Conservation (phyloP, 2,329 filamentous ascomycete genomes). For the Escovopsis sp. region DNA sequence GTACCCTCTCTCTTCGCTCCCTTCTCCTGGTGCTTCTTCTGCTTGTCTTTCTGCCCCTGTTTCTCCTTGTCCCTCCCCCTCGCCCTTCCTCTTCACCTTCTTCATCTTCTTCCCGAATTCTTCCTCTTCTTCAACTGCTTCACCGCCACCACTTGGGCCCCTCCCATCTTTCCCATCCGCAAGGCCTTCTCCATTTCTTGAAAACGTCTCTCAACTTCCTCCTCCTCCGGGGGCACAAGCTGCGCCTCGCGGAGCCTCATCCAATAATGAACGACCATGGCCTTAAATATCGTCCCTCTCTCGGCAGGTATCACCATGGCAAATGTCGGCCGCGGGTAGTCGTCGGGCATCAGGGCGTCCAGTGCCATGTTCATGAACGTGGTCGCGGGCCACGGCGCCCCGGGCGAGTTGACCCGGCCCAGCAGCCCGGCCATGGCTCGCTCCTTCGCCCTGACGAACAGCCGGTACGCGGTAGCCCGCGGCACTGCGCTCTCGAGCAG, state of each 20-base stretch:
- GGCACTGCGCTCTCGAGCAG: background rate
- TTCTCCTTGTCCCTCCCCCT: background rate
- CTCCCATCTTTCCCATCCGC: no score
- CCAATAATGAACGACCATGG: background rate
- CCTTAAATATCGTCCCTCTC: background rate
- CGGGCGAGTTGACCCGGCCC: background rate
- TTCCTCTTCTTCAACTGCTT: no score
- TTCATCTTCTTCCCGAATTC: no score
- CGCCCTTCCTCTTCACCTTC: no score
- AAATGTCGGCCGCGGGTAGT: slow-evolving; percentile 1
- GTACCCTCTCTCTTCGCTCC: no score
- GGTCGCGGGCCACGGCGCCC: slow-evolving; percentile 1
- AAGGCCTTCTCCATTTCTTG: no score
- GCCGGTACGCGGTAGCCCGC: background rate
- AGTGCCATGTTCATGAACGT: slow-evolving; percentile 1
- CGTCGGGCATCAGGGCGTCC: slow-evolving; percentile 1
- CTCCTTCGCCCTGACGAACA: slow-evolving; percentile 1
- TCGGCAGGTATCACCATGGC: background rate
- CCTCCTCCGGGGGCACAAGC: no score
- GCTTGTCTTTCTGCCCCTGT: no score
- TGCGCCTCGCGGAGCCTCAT: no score
- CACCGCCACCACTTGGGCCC: no score
- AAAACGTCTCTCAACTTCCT: no score
- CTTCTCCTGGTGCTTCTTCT: no score
- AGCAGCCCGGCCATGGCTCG: background rate